Evolutionary conservation across 2,329 filamentous ascomycete genomes (phyloP).

Genomic region (Aspergillus carbonarius): DNA sequence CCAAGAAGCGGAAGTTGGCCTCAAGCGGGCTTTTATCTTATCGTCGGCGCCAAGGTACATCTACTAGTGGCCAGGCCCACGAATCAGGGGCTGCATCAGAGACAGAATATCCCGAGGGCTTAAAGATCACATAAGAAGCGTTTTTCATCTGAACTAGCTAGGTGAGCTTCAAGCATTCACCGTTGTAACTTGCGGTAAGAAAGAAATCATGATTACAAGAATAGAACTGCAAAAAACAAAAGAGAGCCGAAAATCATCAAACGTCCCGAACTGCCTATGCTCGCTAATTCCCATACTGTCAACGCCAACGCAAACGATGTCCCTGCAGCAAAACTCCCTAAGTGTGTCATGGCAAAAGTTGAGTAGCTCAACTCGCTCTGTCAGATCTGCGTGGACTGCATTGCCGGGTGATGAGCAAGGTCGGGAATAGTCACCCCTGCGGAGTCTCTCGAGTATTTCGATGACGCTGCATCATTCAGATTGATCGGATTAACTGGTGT

Average conservation of each 20-base stretch:
- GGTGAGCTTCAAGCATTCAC: not conserved
- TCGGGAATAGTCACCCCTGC: slow-evolving; percentile 52
- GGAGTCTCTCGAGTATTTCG: slow-evolving; percentile 44
- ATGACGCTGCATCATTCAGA: slow-evolving; percentile 30
- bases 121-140: not conserved
- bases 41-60: slow-evolving; percentile 16
- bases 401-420: slow-evolving; percentile 56
- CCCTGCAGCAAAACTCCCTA: not conserved
- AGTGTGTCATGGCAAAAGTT: not conserved
- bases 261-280: not conserved
- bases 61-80: not conserved
- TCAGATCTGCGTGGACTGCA: slow-evolving; percentile 32
- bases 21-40: slow-evolving; percentile 15
- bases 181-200: not conserved
- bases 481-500: slow-evolving; percentile 49
- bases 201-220: not conserved
- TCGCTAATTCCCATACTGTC: slow-evolving; percentile 15
- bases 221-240: not conserved
- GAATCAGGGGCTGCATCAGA: not conserved
- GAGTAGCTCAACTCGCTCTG: not conserved
- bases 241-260: not conserved
- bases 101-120: not conserved
- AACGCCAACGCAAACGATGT: not conserved
- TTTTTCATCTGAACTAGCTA: not conserved
- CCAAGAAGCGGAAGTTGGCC: slow-evolving; percentile 8